A percentile compares a stretch with the other conserved stretches of the same genome.
phyloP scores from a whole-genome alignment of 140 eudicot species.

The Oenanthe javanica region DNA sequence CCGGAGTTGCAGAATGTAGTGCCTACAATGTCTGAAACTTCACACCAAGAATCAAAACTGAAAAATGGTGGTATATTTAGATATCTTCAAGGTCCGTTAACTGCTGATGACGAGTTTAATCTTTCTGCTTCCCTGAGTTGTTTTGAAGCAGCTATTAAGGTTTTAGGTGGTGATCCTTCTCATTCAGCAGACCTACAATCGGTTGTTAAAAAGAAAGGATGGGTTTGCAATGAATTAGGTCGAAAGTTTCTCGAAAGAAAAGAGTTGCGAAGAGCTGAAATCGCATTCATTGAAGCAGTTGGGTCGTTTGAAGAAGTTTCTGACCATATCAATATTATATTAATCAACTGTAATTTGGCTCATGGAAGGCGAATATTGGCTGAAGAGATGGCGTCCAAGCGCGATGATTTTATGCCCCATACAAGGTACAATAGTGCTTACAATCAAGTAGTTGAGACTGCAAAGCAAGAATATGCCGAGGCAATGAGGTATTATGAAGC shows the following conservation, averaged over 20 bases:
- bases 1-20: conserved; percentile 10
- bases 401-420: conserved; percentile 42
- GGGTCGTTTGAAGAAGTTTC: conserved; percentile 59
- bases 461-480: conserved; percentile 69
- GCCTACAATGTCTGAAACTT: conserved; percentile 24
- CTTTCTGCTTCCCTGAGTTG: conserved; percentile 57
- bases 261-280: conserved; percentile 70
- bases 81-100: conserved; percentile 42
- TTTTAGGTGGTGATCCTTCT: conserved; percentile 35
- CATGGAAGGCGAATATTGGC: conserved; percentile 95
- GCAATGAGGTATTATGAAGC: conserved; percentile 67
- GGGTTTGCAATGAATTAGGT: conserved; percentile 97
- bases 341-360: conserved; percentile 84
- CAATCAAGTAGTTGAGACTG: conserved; percentile 54
- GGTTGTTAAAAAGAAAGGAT: conserved; percentile 79
- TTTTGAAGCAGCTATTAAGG: conserved; percentile 55
- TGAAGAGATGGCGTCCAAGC: conserved; percentile 59
- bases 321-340: conserved; percentile 70
- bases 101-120: conserved; percentile 48
- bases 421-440: conserved; percentile 41
- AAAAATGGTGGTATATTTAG: conserved; percentile 77
- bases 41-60: conserved; percentile 21
- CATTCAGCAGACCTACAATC: conserved; percentile 54
- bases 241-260: conserved; percentile 58
- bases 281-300: conserved; percentile 78